Base-by-base conservation (phyloP, 2,329 filamentous ascomycete genomes). In the Amauroascus verrucosus region DNA sequence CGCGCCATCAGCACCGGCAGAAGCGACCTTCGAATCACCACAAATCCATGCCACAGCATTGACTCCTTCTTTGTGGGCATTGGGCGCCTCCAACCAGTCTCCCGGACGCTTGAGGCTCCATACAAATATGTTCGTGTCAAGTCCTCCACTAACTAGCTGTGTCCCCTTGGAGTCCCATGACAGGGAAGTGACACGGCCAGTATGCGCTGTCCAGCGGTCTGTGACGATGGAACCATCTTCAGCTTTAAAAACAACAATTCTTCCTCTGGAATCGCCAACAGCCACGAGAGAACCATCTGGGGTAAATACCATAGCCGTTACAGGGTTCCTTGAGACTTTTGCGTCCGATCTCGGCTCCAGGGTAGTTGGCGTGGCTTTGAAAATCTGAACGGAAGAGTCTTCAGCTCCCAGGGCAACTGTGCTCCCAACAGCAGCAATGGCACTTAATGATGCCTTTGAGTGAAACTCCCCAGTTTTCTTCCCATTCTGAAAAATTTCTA, bases 11-110 rank as follows among this genome's bases (percentile, higher is more conserved):
- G 84, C 86, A 44, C 93, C 93, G 3, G 82, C 81, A 61, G 85
- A 94, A 8, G 86, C 82, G 48, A 97, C 77, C 71, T 80, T 87
- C 16, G 70, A 70, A 54, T 76, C 75, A 7, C 78, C 81, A 26
- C 77, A 78, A 13, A 87, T 77, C 89, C 91, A 98, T 11, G 79
- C 79, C 14, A 97, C 85, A 14, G 87, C 91, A 60, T 85, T 88
- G 16, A 97, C 89, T 8, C 93, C 93, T 65, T 97, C 93, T 72
- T 96, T 96, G 73, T 98, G 93, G 48, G 91, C 89, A 65, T 95
- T 95, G 20, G 82, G 72, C 13, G 83, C 84, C 74, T 93, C 91
- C 60, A 94, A 80, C 60, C 91, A 80, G 69, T 86, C 86, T 1
- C 88, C 89, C 0, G 91, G 91, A 65, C 88, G 86, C 41, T 75